Evolutionary conservation across 306 rosid species (phyloP).

Genomic region (Citrullus amarus): DNA sequence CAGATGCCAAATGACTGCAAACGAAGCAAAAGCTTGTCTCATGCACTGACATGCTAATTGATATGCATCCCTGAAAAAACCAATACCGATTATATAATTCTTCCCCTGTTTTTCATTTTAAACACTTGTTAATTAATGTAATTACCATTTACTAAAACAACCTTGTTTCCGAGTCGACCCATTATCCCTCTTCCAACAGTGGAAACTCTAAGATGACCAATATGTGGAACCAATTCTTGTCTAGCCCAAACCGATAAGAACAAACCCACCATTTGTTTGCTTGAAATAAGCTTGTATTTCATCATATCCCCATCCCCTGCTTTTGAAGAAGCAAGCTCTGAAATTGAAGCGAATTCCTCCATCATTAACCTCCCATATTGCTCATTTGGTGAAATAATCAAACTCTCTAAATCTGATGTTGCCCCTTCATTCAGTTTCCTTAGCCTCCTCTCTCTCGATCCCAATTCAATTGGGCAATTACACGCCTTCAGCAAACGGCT

Average conservation of each 20-base stretch:
- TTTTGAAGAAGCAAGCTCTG: conserved; percentile 32
- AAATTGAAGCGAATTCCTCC: conserved; percentile 42
- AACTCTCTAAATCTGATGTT: conserved; percentile 16
- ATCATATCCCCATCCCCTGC: conserved; percentile 10
- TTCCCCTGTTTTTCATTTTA: too few relatives aligned
- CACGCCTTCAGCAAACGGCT: conserved; percentile 58
- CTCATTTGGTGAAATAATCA: neutral
- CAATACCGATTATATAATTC: neutral
- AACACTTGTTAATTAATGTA: too few relatives aligned
- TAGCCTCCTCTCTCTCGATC: conserved; percentile 29
- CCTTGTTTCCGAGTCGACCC: conserved; percentile 94
- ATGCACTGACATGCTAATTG: conserved; percentile 88
- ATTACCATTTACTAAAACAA: too few relatives aligned
- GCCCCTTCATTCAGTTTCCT: conserved; percentile 37
- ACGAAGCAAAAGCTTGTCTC: conserved; percentile 85
- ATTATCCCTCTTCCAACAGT: conserved; percentile 85
- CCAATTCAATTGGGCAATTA: conserved; percentile 56
- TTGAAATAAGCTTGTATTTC: conserved; percentile 47
- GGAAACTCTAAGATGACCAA: conserved; percentile 76
- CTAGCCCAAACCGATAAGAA: conserved; percentile 73
- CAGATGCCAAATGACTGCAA: conserved; percentile 96
- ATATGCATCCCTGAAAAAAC: conserved; percentile 78
- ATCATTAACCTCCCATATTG: conserved; percentile 10
- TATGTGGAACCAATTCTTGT: conserved; percentile 60
- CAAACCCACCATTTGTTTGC: conserved; percentile 94